phyloP scores from a whole-genome alignment of 2,329 filamentous ascomycete genomes.

The Botrytis aclada region DNA sequence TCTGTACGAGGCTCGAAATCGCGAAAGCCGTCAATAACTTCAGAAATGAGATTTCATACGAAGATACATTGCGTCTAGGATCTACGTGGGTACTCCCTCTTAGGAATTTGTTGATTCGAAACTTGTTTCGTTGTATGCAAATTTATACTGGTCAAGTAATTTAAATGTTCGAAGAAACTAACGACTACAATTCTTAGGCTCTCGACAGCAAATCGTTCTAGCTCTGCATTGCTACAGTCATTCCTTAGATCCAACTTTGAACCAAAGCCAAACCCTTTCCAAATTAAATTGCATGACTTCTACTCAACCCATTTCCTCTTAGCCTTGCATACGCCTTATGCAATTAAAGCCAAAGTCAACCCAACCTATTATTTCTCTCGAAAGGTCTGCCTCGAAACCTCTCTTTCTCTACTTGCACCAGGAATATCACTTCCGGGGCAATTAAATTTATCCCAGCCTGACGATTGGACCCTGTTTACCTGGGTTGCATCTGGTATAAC shows the following conservation, averaged over 20 bases:
- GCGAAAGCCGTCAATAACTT: conserved; percentile 49
- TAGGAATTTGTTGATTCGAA: too few relatives aligned
- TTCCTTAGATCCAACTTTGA: neutral
- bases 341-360: conserved; percentile 42
- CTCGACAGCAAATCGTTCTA: neutral
- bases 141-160: neutral
- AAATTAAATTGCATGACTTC: conserved; percentile 49
- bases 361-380: conserved; percentile 50
- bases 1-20: conserved; percentile 45
- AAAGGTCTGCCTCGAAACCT: conserved; percentile 47
- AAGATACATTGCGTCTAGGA: conserved; percentile 47
- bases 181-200: neutral
- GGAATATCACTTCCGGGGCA: conserved; percentile 5
- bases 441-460: neutral
- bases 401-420: conserved; percentile 27
- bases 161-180: neutral
- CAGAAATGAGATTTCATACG: conserved; percentile 43
- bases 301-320: conserved; percentile 54
- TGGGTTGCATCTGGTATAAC: neutral
- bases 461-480: conserved; percentile 9
- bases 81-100: conserved; percentile 38
- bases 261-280: conserved; percentile 14
- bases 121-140: neutral
- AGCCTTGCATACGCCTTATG: conserved; percentile 51
- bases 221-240: conserved; percentile 6